phyloP scores from a whole-genome alignment of 1,284 basidiomycete genomes.

The Mycena citricolor region DNA sequence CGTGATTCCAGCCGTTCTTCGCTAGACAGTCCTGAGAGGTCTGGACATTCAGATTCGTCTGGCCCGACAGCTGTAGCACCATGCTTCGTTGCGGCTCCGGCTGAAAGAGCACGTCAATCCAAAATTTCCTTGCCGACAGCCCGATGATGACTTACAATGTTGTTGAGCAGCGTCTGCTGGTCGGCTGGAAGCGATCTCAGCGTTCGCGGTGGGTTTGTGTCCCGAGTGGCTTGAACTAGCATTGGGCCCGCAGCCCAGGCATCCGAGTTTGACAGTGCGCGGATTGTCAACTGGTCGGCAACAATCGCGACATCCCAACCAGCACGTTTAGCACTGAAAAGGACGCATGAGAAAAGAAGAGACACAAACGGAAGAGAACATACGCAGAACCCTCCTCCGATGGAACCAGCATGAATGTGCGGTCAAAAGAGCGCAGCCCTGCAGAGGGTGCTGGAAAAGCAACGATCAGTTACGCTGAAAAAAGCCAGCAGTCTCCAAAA shows the following conservation, averaged over 20 bases:
- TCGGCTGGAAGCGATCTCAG: conserved; percentile 32
- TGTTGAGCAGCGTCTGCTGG: conserved; percentile 50
- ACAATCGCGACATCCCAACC: conserved; percentile 92
- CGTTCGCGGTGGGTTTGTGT: conserved; percentile 13
- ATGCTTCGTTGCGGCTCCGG: conserved; percentile 66
- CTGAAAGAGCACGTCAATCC: conserved; percentile 35
- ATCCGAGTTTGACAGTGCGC: conserved; percentile 79
- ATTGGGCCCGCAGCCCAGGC: conserved; percentile 77
- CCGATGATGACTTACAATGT: conserved; percentile 49
- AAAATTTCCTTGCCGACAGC: conserved; percentile 15
- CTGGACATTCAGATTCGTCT: conserved; percentile 73
- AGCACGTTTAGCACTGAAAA: conserved; percentile 65
- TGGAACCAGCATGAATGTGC: conserved; percentile 86
- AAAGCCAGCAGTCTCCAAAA: conserved; percentile 20
- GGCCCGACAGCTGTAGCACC: conserved; percentile 65
- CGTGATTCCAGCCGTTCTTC: conserved; percentile 80
- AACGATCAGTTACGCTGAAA: conserved; percentile 6
- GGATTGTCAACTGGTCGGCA: conserved; percentile 85
- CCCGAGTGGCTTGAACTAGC: conserved; percentile 51
- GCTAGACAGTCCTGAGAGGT: conserved; percentile 81
- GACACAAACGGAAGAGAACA: conserved; percentile 33
- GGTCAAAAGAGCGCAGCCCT: conserved; percentile 90
- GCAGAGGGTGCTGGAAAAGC: conserved; percentile 45
- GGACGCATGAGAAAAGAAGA: conserved; percentile 16
- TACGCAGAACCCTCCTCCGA: conserved; percentile 79